Conservation (phyloP, 2,329 filamentous ascomycete genomes). For the Lecanicillium sp. region DNA sequence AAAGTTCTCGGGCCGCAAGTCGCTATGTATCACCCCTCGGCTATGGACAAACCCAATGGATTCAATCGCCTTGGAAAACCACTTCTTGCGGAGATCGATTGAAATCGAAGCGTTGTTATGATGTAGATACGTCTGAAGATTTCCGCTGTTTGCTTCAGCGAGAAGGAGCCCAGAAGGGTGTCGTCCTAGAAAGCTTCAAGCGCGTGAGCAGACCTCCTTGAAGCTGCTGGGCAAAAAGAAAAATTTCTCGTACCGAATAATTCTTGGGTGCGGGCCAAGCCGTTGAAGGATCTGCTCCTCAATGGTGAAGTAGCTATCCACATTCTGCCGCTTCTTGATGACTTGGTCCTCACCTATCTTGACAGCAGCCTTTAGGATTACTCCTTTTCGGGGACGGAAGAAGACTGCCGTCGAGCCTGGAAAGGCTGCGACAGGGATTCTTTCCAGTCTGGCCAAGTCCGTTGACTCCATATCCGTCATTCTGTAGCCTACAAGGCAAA, state of each 20-base stretch:
- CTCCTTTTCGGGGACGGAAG: conserved; percentile 7
- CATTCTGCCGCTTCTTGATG: conserved; percentile 6
- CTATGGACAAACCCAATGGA: conserved; percentile 20
- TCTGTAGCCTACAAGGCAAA: not conserved
- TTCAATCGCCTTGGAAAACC: conserved; percentile 21
- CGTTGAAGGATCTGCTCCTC: conserved; percentile 9
- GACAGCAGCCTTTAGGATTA: conserved; percentile 9
- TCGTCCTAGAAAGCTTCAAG: conserved; percentile 1
- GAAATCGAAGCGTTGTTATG: conserved; percentile 6
- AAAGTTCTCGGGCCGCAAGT: conserved; percentile 24
- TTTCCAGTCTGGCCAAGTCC: conserved; percentile 5
- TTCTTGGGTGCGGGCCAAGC: conserved; percentile 9
- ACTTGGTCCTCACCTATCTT: conserved; percentile 6
- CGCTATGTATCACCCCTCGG: conserved; percentile 23
- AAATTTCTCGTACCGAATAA: conserved; percentile 5
- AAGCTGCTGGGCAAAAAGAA: not conserved
- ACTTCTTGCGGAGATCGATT: conserved; percentile 10
- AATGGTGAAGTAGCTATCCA: conserved; percentile 6
- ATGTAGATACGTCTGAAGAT: conserved; percentile 11
- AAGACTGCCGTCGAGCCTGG: conserved; percentile 11
- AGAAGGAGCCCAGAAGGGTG: conserved; percentile 10
- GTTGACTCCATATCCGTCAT: not conserved
- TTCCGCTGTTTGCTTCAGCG: conserved; percentile 13
- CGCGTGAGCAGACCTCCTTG: not conserved
- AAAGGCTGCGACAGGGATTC: conserved; percentile 7